These are phyloP conservation scores for Ploettnerulaceae sp. DNA, from an alignment of 2,329 filamentous ascomycete species.

Conservation along the genomic window DNA sequence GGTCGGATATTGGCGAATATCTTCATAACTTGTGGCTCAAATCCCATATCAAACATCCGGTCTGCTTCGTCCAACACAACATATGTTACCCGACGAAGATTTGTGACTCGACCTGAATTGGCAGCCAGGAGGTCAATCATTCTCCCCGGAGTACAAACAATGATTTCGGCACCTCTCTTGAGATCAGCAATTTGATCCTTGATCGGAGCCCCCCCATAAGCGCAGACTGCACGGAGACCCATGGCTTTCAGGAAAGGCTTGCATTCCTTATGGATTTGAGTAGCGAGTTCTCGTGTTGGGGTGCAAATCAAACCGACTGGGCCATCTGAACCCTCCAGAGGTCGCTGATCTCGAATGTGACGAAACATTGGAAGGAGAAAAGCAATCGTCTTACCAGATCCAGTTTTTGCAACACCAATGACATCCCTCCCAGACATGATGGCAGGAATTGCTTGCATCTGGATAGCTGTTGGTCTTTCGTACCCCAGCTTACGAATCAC, in stretches of 20 bases:
- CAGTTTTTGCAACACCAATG: constrained; percentile 94
- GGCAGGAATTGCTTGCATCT: constrained; percentile 88
- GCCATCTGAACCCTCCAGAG: constrained; percentile 77
- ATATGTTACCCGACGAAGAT: constrained; percentile 83
- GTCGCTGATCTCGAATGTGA: constrained; percentile 90
- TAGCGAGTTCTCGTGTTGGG: constrained; percentile 87
- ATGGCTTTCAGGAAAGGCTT: constrained; percentile 90
- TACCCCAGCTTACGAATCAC: constrained; percentile 78
- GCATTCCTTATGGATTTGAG: constrained; percentile 90
- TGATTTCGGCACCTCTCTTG: constrained; percentile 90
- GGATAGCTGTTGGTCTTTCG: constrained; percentile 86
- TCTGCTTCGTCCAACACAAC: constrained; percentile 96
- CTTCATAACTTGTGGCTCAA: constrained; percentile 96
- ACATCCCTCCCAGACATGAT: constrained; percentile 96
- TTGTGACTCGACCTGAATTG: constrained; percentile 91
- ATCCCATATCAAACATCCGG: constrained; percentile 99
- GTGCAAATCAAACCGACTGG: constrained; percentile 87
- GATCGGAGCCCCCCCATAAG: constrained; percentile 92
- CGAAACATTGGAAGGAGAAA: constrained; percentile 96
- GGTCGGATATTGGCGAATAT: constrained; percentile 89
- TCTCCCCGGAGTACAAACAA: constrained; percentile 90
- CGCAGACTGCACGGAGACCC: constrained; percentile 80
- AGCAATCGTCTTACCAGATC: constrained; percentile 94
- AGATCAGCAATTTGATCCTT: constrained; percentile 96
- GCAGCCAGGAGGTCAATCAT: constrained; percentile 93